These are phyloP conservation scores for Dendrocalamus latiflorus DNA, from an alignment of 202 grass and related monocot species.

Conservation along the genomic window DNA sequence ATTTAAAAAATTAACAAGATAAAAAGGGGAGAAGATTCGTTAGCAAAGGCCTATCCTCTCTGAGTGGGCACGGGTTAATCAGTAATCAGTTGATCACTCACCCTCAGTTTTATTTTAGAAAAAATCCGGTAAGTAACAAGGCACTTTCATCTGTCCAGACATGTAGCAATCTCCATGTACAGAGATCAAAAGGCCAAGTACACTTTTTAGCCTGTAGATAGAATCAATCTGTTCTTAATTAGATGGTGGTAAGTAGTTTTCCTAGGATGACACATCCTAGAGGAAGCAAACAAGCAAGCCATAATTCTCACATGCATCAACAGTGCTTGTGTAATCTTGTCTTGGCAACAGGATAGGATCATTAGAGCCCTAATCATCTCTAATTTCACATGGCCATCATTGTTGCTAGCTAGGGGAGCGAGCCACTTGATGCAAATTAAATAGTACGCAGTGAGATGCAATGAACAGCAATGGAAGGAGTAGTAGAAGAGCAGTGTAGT, in stretches of 20 bases:
- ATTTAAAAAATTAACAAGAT: too few species aligned
- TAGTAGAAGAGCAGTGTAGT: not conserved
- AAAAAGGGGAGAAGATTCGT: too few species aligned
- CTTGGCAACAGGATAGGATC: not conserved
- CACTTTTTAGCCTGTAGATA: not conserved
- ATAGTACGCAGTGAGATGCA: not conserved
- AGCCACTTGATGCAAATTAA: not conserved
- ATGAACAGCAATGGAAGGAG: not conserved
- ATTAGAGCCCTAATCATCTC: not conserved
- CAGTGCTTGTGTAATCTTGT: too few species aligned
- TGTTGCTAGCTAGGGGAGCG: not conserved
- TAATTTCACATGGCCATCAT: not conserved
- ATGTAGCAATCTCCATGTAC: not conserved
- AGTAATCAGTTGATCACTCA: not conserved
- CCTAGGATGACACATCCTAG: not conserved
- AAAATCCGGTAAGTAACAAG: not conserved
- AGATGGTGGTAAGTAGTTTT: conserved; percentile 39
- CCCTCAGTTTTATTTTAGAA: not conserved
- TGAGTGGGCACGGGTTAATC: not conserved
- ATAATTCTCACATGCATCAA: conserved; percentile 16
- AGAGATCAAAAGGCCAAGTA: not conserved
- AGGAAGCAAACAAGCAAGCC: not conserved
- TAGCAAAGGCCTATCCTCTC: not conserved
- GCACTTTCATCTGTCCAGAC: not conserved
- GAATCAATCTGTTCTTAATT: not conserved